A percentile compares a stretch with the other conserved stretches of the same genome.
Conservation (phyloP, 1,284 basidiomycete genomes). For the Sparassis latifolia region DNA sequence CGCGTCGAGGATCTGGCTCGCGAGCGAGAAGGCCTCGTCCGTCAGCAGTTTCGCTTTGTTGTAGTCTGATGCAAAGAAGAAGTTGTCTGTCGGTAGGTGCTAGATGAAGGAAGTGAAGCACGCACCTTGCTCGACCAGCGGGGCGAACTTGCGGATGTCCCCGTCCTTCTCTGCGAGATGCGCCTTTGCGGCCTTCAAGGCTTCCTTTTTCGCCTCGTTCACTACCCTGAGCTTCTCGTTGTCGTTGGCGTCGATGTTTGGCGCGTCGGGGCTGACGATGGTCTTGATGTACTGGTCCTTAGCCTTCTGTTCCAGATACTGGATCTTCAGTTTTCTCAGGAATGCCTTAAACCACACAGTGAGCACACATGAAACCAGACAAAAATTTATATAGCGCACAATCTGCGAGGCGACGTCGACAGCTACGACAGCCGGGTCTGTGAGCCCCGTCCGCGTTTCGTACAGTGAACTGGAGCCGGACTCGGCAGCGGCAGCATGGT, state of each 20-base stretch:
- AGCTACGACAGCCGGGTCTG: slow-evolving; percentile 19
- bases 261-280: slow-evolving; percentile 78
- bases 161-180: slow-evolving; percentile 53
- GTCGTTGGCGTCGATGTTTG: slow-evolving; percentile 65
- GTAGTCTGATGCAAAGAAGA: slow-evolving; percentile 40
- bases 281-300: slow-evolving; percentile 81
- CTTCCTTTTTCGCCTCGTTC: slow-evolving; percentile 68
- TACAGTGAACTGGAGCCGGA: slow-evolving; percentile 7
- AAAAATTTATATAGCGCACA: slow-evolving; percentile 6
- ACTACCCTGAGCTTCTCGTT: slow-evolving; percentile 56
- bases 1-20: slow-evolving; percentile 75
- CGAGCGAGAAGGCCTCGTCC: slow-evolving; percentile 49
- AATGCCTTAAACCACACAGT: slow-evolving; percentile 45
- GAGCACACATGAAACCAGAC: not conserved
- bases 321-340: slow-evolving; percentile 79
- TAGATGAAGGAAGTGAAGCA: not conserved
- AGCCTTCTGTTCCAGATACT: slow-evolving; percentile 81
- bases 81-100: too few relatives aligned
- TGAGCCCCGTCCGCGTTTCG: slow-evolving; percentile 14
- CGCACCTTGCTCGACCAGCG: slow-evolving; percentile 61
- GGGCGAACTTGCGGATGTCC: slow-evolving; percentile 55
- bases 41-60: slow-evolving; percentile 45
- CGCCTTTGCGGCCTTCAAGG: slow-evolving; percentile 57
- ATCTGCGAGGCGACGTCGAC: slow-evolving; percentile 21
- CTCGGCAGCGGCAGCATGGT: slow-evolving; percentile 13